phyloP scores from a whole-genome alignment of 202 grass and related monocot species.

The Dendrocalamus latiflorus region DNA sequence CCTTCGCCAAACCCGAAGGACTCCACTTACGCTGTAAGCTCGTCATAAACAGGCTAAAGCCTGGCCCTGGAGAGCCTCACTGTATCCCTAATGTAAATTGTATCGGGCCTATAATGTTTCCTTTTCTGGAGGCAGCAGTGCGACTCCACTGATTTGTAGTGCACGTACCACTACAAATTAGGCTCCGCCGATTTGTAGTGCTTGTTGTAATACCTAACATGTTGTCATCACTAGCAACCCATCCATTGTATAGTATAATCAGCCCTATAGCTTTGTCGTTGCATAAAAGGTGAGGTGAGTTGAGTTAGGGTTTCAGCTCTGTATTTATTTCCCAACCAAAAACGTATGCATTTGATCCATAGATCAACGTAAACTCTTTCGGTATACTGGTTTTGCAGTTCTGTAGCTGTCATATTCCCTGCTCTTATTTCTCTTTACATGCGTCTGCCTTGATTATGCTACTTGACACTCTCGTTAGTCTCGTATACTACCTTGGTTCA shows the following conservation, averaged over 20 bases:
- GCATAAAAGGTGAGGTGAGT: not conserved
- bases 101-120: not conserved
- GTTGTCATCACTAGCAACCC: not conserved
- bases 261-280: not conserved
- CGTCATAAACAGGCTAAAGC: not conserved
- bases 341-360: too few relatives aligned
- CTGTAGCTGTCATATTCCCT: too few relatives aligned
- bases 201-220: not conserved
- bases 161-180: too few relatives aligned
- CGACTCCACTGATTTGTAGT: not conserved
- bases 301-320: not conserved
- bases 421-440: too few relatives aligned
- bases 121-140: not conserved
- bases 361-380: too few relatives aligned
- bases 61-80: not conserved
- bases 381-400: too few relatives aligned
- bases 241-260: not conserved
- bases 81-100: not conserved
- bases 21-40: not conserved
- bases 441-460: too few relatives aligned
- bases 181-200: too few relatives aligned
- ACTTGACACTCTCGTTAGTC: too few relatives aligned
- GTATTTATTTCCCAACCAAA: too few relatives aligned
- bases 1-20: slow-evolving; percentile 22
- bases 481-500: too few relatives aligned